A percentile compares a stretch with the other conserved stretches of the same genome.
These are phyloP conservation scores for Aspergillus uvarum DNA, from an alignment of 2,329 filamentous ascomycete species.

Conservation along the genomic window DNA sequence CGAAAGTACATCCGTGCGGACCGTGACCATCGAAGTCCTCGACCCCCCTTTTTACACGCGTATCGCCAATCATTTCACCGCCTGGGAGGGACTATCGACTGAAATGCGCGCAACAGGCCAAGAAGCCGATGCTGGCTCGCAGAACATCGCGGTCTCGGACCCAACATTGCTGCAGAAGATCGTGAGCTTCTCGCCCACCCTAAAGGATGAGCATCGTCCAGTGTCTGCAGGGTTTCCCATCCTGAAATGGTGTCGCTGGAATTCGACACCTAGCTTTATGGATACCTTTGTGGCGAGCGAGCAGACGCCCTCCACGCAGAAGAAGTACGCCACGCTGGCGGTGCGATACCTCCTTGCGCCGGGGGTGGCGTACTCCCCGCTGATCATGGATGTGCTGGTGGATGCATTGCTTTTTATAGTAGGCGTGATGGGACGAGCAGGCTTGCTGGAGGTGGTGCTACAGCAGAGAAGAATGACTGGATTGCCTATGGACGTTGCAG, in stretches of 20 bases:
- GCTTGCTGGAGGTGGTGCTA: too few relatives aligned
- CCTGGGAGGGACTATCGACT: neutral
- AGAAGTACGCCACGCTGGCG: neutral
- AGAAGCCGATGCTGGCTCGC: neutral
- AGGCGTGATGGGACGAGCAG: too few relatives aligned
- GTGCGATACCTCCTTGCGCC: neutral
- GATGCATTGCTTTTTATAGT: too few relatives aligned
- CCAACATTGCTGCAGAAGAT: neutral
- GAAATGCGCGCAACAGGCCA: conserved; percentile 2
- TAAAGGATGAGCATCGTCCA: neutral
- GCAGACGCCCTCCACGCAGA: too few relatives aligned
- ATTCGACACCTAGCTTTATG: neutral
- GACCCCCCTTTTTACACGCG: conserved; percentile 11
- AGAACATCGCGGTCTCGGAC: conserved; percentile 6
- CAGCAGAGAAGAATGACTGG: too few relatives aligned
- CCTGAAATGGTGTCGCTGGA: neutral
- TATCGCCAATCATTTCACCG: neutral
- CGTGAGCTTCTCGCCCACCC: neutral
- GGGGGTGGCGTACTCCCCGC: neutral
- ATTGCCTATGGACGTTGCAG: too few relatives aligned
- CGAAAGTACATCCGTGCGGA: neutral
- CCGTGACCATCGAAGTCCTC: neutral
- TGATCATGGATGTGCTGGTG: neutral
- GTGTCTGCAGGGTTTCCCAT: neutral
- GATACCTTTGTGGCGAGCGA: neutral